Evolutionary conservation across 371 early-diverging fungal genomes (phyloP), one percentile per base, ranked within the genome.

Genomic region (Parasitella parasitica): DNA sequence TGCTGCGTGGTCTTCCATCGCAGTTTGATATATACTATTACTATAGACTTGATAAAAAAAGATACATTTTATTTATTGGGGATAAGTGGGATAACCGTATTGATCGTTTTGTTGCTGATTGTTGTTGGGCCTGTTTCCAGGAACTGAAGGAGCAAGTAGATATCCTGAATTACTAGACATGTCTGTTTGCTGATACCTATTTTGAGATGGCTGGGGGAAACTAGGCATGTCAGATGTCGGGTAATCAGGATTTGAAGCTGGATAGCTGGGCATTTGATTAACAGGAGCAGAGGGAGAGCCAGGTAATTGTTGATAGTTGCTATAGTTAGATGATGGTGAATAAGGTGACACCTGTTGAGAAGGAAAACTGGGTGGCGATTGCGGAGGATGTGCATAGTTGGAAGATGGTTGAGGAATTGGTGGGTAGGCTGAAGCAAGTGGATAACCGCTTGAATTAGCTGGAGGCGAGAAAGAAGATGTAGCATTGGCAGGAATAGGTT

Each of bases 71-170:
- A 41, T 22, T 59, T 63, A 63, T 50, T 63, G 69, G 27, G 70
- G 70, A 36, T 61, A 58, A 27, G 41, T 35, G 16, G 64, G 64
- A 54, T 69, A 69, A 9, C 62, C 65, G 41, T 64, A 58, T 32
- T 50, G 64, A 38, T 64, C 43, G 27, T 57, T 27, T n/a, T 37
- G 50, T 20, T 20, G 24, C 16, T 38, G 18, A 18, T 41, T 41
- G 41, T 20, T 41, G 26, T 24, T 46, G 9, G 67, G 58, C 18
- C 46, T 57, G 26, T 51, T 51, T 18, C 27, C 36, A 18, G 65
- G 53, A 18, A 55, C 35, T 24, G 62, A 54, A 11, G 62, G 62
- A 46, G 54, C 50, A 49, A 43, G 41, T 12, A 37, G 48, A 22
- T 48, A 57, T 4, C 57, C 57, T 34, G 32, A 24, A 34, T 28